Evolutionary conservation across 2,329 filamentous ascomycete species (phyloP).

Genomic region (Hypoxylon sp.): DNA sequence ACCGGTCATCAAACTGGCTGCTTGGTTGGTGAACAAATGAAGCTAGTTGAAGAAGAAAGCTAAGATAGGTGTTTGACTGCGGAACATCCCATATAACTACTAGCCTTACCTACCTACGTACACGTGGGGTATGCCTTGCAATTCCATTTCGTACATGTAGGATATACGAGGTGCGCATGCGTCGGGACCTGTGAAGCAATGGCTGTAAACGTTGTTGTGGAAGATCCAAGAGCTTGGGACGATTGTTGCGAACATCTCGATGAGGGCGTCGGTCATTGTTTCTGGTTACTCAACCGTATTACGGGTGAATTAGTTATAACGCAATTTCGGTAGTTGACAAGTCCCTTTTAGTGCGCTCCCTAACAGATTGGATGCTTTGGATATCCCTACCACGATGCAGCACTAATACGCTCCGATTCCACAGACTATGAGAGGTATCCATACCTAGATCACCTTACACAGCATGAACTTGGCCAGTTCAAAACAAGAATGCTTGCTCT

Average conservation of each 20-base stretch:
- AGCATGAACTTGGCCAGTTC: slow-evolving; percentile 1
- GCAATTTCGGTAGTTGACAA: slow-evolving; percentile 29
- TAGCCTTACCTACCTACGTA: slow-evolving; percentile 5
- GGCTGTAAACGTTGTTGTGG: too few relatives aligned
- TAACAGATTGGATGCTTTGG: slow-evolving; percentile 15
- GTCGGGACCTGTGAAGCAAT: too few relatives aligned
- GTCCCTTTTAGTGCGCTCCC: slow-evolving; percentile 20
- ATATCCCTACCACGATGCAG: slow-evolving; percentile 21
- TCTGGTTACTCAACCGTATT: slow-evolving; percentile 28
- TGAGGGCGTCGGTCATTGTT: slow-evolving; percentile 10
- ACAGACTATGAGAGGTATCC: background rate
- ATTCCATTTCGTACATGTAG: too few relatives aligned
- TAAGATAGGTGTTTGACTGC: slow-evolving; percentile 1
- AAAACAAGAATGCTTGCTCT: slow-evolving; percentile 1
- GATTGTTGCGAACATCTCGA: slow-evolving; percentile 20
- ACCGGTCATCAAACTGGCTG: slow-evolving; percentile 9
- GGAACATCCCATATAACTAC: slow-evolving; percentile 13
- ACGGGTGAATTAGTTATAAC: too few relatives aligned
- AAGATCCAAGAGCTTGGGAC: slow-evolving; percentile 33
- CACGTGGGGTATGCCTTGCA: slow-evolving; percentile 25
- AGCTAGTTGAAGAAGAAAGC: too few relatives aligned
- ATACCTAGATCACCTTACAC: too few relatives aligned
- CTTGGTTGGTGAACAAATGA: slow-evolving; percentile 19
- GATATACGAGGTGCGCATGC: too few relatives aligned
- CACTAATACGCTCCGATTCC: slow-evolving; percentile 13